Evolutionary conservation across 2,329 filamentous ascomycete species (phyloP), one percentile per base, ranked within the genome.

Genomic region (Fusarium siculi): DNA sequence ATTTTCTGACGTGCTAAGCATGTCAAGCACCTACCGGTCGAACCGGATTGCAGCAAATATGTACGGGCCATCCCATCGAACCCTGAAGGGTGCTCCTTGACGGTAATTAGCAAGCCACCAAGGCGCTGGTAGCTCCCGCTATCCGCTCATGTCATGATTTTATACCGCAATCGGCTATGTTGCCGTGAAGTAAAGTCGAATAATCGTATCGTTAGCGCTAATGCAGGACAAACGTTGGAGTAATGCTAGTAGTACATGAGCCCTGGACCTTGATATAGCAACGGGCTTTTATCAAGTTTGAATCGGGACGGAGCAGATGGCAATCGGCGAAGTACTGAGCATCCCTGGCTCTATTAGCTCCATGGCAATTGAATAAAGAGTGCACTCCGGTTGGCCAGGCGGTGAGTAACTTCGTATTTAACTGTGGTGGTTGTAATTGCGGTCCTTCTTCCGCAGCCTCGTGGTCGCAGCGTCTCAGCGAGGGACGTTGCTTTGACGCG

Each of bases 391-490:
- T 66, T 70, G 37, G 56, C 55, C 37, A 63, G 63, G 65, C 68
- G 64, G 67, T 68, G 61, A 71, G 64, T 57, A 70, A 63, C 63
- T 68, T 70, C 66, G 62, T 70, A 59, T 72, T 23, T 52, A 56
- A 47, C 46, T 64, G 65, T 55, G 67, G 63, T 36, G 53, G 55
- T 68, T 62, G 47, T 49, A 62, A 63, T 75, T 69, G 66, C 75
- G 70, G 66, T 44, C 37, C 58, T 63, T 68, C 56, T 66, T 71
- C 66, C 61, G 59, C 55, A 66, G 42, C 54, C 55, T 40, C 54
- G 63, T 74, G 74, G 72, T 72, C 63, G 66, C 69, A 77, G 73
- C 74, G 74, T 70, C 70, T 50, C 63, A 46, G 63, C 62, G 63
- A 64, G 54, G 50, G 56, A 68, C 28, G 37, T 50, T 58, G 39